These are phyloP conservation scores for Coemansia sp. DNA, from an alignment of 192 early-diverging fungal genomes.

Conservation along the genomic window DNA sequence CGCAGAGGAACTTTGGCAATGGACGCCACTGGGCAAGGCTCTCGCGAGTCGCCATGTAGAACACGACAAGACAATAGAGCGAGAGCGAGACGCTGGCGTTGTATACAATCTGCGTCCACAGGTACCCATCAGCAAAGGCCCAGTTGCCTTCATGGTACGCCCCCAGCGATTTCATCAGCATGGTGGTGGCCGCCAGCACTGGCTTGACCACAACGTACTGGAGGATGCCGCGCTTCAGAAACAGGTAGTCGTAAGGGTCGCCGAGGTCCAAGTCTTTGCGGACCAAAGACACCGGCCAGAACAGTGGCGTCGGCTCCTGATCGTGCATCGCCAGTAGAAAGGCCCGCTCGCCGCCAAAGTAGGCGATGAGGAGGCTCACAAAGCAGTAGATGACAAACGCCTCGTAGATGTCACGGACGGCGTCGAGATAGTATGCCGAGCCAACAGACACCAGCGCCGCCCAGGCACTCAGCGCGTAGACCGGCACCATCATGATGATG, in stretches of 20 bases:
- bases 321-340: conserved; percentile 73
- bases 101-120: conserved; percentile 78
- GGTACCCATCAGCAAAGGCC: conserved; percentile 59
- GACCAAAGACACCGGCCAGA: conserved; percentile 74
- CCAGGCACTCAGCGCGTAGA: conserved; percentile 82
- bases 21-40: conserved; percentile 74
- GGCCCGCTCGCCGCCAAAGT: conserved; percentile 83
- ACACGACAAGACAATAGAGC: conserved; percentile 83
- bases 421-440: conserved; percentile 79
- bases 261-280: conserved; percentile 72
- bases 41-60: conserved; percentile 74
- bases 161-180: conserved; percentile 68
- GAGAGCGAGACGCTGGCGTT: conserved; percentile 82
- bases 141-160: conserved; percentile 81
- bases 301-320: conserved; percentile 68
- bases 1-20: conserved; percentile 88
- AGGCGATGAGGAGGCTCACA: conserved; percentile 79
- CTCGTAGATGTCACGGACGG: conserved; percentile 89
- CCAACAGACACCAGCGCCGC: conserved; percentile 65
- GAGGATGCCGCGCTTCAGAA: conserved; percentile 85
- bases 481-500: conserved; percentile 69
- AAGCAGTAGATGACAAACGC: conserved; percentile 96
- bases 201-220: conserved; percentile 93
- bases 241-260: conserved; percentile 81
- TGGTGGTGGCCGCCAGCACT: conserved; percentile 65